Percentiles rank a stretch among this genome's conserved stretches.
Conservation (phyloP, 257 asterid species). For the Striga asiatica region DNA sequence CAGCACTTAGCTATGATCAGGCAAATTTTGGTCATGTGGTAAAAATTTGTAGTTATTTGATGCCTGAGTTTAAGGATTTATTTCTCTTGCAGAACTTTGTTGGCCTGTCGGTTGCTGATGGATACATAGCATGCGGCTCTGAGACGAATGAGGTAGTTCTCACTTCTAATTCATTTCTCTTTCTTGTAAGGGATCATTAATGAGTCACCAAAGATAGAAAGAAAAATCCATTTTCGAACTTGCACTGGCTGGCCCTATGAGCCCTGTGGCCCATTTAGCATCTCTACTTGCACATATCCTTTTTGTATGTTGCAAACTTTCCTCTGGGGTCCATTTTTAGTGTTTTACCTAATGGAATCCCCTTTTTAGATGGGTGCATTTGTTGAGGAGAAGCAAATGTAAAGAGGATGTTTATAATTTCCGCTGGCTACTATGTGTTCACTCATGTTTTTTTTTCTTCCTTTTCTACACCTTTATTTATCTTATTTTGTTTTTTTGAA, state of each 20-base stretch:
- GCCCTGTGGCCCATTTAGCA: too few species aligned
- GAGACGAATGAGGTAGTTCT: conserved; percentile 80
- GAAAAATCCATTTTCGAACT: too few species aligned
- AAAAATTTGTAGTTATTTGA: neutral
- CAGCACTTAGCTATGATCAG: neutral
- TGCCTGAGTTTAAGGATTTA: conserved; percentile 19
- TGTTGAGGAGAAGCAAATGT: neutral
- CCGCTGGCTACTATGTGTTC: neutral
- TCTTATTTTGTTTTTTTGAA: too few species aligned
- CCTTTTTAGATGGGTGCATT: neutral
- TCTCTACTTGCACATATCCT: too few species aligned
- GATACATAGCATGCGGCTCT: conserved; percentile 88
- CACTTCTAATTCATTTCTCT: conserved; percentile 10
- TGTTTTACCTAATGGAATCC: neutral
- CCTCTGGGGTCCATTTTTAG: too few species aligned
- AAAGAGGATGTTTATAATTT: neutral
- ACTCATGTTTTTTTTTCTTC: neutral
- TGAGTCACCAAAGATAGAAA: too few species aligned
- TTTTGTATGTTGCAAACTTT: too few species aligned
- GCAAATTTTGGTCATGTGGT: conserved; percentile 8
- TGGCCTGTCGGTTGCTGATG: conserved; percentile 82
- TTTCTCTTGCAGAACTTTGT: conserved; percentile 74
- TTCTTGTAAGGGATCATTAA: too few species aligned
- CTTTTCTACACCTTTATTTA: neutral
- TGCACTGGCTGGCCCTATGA: too few species aligned